Conservation (phyloP, 345 rosid genomes). For the Acer yangbiense region DNA sequence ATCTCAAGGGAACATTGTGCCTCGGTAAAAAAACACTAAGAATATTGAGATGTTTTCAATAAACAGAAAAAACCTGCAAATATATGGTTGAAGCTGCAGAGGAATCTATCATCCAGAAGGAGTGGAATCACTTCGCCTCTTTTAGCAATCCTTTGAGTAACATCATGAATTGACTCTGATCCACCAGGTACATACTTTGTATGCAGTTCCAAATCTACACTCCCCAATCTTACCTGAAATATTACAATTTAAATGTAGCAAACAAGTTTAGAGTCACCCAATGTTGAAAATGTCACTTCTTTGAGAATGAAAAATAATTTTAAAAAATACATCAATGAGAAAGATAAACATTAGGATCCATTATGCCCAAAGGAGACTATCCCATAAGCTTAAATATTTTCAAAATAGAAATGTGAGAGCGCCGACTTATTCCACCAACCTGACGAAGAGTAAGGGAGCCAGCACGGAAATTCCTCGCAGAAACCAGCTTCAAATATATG, state of each 20-base stretch:
- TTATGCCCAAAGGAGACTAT: too few species aligned
- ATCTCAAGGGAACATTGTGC: too few species aligned
- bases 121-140: slow-evolving; percentile 77
- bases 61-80: slow-evolving; percentile 60
- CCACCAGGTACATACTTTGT: slow-evolving; percentile 70
- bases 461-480: slow-evolving; percentile 89
- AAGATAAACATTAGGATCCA: background rate
- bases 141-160: slow-evolving; percentile 62
- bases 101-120: slow-evolving; percentile 78
- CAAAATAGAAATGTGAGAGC: slow-evolving; percentile 2
- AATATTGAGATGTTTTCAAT: slow-evolving; percentile 1
- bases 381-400: background rate
- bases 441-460: slow-evolving; percentile 89
- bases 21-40: too few species aligned
- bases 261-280: background rate
- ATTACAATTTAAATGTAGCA: slow-evolving; percentile 5
- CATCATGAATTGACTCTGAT: slow-evolving; percentile 70
- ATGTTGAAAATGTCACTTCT: background rate
- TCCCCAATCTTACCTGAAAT: slow-evolving; percentile 67
- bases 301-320: background rate
- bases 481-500: slow-evolving; percentile 74
- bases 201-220: slow-evolving; percentile 80
- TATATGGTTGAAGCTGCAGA: slow-evolving; percentile 81
- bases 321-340: background rate
- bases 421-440: slow-evolving; percentile 38